Conservation (phyloP, 768 basidiomycete genomes). For the Antrodiella citrinella region DNA sequence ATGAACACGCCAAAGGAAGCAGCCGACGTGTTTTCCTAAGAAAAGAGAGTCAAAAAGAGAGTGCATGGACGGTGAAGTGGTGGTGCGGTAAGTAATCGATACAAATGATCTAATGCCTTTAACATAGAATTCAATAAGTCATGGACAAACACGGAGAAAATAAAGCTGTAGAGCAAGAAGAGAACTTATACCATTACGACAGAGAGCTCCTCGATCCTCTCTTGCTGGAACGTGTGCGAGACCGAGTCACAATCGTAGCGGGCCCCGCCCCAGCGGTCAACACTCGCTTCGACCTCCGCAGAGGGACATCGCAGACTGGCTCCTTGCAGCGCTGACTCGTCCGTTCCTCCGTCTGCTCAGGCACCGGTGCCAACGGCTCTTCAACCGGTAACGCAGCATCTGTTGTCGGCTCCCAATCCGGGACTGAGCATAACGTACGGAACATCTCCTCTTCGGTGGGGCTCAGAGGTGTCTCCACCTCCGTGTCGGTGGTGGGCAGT, state of each 20-base stretch:
- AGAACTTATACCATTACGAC: slow-evolving; percentile 17
- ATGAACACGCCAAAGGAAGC: neutral
- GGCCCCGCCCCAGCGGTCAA: slow-evolving; percentile 41
- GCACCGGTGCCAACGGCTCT: slow-evolving; percentile 1
- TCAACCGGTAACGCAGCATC: slow-evolving; percentile 30
- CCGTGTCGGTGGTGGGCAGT: slow-evolving; percentile 12
- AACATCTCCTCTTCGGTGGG: slow-evolving; percentile 69
- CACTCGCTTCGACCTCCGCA: slow-evolving; percentile 63
- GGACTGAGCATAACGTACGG: slow-evolving; percentile 41
- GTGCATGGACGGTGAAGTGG: slow-evolving; percentile 1
- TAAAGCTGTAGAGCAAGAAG: neutral
- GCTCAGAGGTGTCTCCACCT: slow-evolving; percentile 45
- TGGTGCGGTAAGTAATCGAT: neutral
- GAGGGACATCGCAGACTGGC: slow-evolving; percentile 27
- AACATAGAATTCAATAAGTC: slow-evolving; percentile 3
- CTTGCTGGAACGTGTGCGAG: slow-evolving; percentile 35
- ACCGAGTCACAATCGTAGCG: slow-evolving; percentile 31
- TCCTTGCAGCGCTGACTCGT: slow-evolving; percentile 5
- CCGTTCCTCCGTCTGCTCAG: neutral
- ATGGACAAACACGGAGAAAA: slow-evolving; percentile 4
- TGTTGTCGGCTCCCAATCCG: slow-evolving; percentile 30
- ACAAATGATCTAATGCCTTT: slow-evolving; percentile 1
- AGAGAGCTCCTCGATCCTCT: slow-evolving; percentile 25
- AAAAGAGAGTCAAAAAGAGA: slow-evolving; percentile 10
- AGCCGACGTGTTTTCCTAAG: slow-evolving; percentile 16